Conservation (phyloP, 1,284 basidiomycete genomes). For the Meripilus lineatus region DNA sequence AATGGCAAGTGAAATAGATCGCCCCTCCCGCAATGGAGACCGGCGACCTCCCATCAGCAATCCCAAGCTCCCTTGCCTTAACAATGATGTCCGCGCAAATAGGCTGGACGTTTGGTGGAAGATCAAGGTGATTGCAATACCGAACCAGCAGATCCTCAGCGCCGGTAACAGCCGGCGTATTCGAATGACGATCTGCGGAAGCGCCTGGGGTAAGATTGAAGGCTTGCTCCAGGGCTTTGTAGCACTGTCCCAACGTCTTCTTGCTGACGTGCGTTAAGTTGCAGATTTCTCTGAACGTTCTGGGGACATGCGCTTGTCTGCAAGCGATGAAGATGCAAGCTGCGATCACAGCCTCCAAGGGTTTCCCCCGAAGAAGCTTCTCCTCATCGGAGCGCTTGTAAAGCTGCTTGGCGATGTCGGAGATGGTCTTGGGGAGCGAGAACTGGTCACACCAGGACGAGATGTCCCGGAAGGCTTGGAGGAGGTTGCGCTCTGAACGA, state of each 20-base stretch:
- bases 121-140: slow-evolving; percentile 90
- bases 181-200: slow-evolving; percentile 33
- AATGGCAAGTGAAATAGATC: slow-evolving; percentile 87
- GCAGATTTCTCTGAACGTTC: slow-evolving; percentile 96
- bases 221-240: slow-evolving; percentile 90
- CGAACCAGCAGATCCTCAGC: slow-evolving; percentile 89
- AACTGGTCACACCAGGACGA: slow-evolving; percentile 94
- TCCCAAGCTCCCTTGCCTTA: slow-evolving; percentile 77
- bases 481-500: slow-evolving; percentile 79
- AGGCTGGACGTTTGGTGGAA: slow-evolving; percentile 79
- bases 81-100: slow-evolving; percentile 85
- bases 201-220: slow-evolving; percentile 83
- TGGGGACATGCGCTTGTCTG: slow-evolving; percentile 87
- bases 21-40: slow-evolving; percentile 96
- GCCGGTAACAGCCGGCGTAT: slow-evolving; percentile 45
- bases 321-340: slow-evolving; percentile 99
- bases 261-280: slow-evolving; percentile 91
- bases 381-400: slow-evolving; percentile 97
- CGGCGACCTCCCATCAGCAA: slow-evolving; percentile 90
- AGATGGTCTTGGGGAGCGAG: slow-evolving; percentile 90
- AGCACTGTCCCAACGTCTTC: slow-evolving; percentile 93
- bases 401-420: slow-evolving; percentile 94
- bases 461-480: slow-evolving; percentile 88
- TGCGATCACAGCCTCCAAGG: slow-evolving; percentile 89
- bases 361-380: slow-evolving; percentile 88